phyloP scores from a whole-genome alignment of 768 basidiomycete genomes.

The Pisolithus orientalis region DNA sequence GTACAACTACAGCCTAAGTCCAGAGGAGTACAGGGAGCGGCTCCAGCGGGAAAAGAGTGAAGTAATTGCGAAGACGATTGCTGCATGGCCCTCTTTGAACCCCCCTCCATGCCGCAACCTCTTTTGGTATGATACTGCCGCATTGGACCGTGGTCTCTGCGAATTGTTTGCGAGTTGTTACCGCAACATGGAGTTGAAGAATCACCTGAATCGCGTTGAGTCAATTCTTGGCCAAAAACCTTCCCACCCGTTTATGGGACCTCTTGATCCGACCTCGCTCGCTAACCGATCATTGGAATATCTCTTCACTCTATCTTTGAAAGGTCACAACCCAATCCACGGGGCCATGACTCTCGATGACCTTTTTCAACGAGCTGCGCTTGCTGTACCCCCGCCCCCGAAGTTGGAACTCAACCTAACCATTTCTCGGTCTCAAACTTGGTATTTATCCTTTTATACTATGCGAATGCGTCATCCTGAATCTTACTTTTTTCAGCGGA shows the following conservation, averaged over 20 bases:
- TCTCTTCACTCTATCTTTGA: neutral
- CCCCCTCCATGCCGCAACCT: neutral
- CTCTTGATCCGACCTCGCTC: neutral
- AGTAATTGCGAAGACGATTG: neutral
- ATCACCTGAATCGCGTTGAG: conserved; percentile 11
- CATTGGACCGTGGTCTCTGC: neutral
- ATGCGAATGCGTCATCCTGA: no score
- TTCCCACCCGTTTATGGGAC: no score
- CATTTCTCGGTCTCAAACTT: neutral
- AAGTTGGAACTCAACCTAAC: neutral
- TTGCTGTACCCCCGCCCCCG: neutral
- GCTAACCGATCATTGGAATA: neutral
- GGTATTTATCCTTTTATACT: no score
- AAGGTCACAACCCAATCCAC: neutral
- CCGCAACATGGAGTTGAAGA: conserved; percentile 9
- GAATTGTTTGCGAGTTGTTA: conserved; percentile 12
- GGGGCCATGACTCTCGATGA: neutral
- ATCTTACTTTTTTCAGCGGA: no score
- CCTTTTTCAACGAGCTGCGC: conserved; percentile 6
- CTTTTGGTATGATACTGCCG: conserved; percentile 1
- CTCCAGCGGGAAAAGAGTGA: neutral
- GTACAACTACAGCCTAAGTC: conserved; percentile 13
- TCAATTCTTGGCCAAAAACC: neutral
- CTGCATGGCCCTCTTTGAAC: neutral
- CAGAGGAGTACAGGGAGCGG: neutral